Conservation (phyloP, 352 stramenopile species). For the Globisporangium orthogonon region DNA sequence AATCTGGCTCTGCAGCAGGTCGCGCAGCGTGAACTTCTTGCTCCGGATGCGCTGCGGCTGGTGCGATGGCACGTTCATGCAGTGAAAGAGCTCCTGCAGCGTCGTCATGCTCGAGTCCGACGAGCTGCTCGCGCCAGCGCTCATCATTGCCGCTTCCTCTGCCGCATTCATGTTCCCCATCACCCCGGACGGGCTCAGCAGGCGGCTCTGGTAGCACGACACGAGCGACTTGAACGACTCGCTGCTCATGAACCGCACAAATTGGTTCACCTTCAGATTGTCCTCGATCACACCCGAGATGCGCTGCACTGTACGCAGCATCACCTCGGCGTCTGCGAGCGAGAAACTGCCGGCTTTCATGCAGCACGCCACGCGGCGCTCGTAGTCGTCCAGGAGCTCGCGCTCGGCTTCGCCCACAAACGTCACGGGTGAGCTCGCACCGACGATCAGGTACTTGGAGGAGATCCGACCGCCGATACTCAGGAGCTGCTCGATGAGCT, state of each 20-base stretch:
- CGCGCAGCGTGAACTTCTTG: slow-evolving; percentile 60
- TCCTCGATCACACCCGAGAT: slow-evolving; percentile 62
- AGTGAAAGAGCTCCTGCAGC: slow-evolving; percentile 83
- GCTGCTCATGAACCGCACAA: slow-evolving; percentile 82
- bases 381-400: slow-evolving; percentile 48
- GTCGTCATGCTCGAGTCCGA: slow-evolving; percentile 80
- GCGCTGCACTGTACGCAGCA: slow-evolving; percentile 46
- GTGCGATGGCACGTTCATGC: slow-evolving; percentile 83
- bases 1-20: slow-evolving; percentile 59
- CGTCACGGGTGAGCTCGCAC: slow-evolving; percentile 49
- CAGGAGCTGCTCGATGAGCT: slow-evolving; percentile 71
- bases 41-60: slow-evolving; percentile 66
- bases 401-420: slow-evolving; percentile 68
- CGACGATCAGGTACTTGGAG: slow-evolving; percentile 50
- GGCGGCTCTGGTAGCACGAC: slow-evolving; percentile 61
- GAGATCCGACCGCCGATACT: slow-evolving; percentile 42
- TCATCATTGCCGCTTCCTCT: slow-evolving; percentile 15
- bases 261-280: slow-evolving; percentile 81
- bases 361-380: slow-evolving; percentile 46
- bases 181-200: slow-evolving; percentile 58
- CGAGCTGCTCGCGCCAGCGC: slow-evolving; percentile 25
- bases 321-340: slow-evolving; percentile 48
- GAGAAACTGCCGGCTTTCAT: slow-evolving; percentile 64
- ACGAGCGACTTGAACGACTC: slow-evolving; percentile 77
- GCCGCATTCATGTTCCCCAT: slow-evolving; percentile 15